A percentile compares a stretch with the other conserved stretches of the same genome.
These are phyloP conservation scores for Psidium friedrichsthalianum DNA, from an alignment of 345 rosid species.

Conservation along the genomic window DNA sequence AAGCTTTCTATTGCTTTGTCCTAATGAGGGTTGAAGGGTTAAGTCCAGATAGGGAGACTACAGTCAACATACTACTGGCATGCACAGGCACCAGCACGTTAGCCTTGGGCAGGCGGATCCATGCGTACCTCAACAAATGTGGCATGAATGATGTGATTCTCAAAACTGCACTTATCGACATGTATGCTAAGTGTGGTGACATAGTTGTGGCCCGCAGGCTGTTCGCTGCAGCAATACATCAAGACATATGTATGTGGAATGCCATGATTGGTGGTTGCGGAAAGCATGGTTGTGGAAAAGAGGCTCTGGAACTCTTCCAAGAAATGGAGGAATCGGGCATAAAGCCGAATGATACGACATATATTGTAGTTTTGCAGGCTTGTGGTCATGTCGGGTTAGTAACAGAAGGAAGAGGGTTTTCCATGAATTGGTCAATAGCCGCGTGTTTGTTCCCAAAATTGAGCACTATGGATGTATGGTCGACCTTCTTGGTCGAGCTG, in stretches of 20 bases:
- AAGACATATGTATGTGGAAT: constrained; percentile 35
- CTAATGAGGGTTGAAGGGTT: constrained; percentile 16
- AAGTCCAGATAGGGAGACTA: constrained; percentile 18
- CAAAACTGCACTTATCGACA: constrained; percentile 29
- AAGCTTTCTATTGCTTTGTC: constrained; percentile 21
- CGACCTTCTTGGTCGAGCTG: constrained; percentile 47
- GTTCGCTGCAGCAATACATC: constrained; percentile 13
- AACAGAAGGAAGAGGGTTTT: constrained; percentile 24
- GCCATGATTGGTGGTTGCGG: constrained; percentile 35
- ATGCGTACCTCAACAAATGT: constrained; percentile 15
- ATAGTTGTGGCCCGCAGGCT: constrained; percentile 18
- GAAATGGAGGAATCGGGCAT: constrained; percentile 26
- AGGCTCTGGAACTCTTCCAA: constrained; percentile 24
- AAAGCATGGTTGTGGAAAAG: constrained; percentile 29
- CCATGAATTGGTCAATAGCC: constrained; percentile 16
- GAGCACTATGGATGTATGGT: constrained; percentile 59
- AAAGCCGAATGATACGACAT: constrained; percentile 30
- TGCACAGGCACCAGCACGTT: constrained; percentile 28
- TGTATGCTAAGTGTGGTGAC: constrained; percentile 43
- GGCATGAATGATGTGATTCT: constrained; percentile 19
- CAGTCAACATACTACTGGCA: constrained; percentile 16
- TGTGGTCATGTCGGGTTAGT: constrained; percentile 51
- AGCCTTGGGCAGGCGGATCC: constrained; percentile 32
- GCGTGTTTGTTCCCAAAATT: constrained; percentile 23
- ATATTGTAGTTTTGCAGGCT: constrained; percentile 31